Percentiles rank a stretch among this genome's conserved stretches.
Evolutionary conservation across 306 rosid genomes (phyloP).

Genomic region (Luffa acutangula): DNA sequence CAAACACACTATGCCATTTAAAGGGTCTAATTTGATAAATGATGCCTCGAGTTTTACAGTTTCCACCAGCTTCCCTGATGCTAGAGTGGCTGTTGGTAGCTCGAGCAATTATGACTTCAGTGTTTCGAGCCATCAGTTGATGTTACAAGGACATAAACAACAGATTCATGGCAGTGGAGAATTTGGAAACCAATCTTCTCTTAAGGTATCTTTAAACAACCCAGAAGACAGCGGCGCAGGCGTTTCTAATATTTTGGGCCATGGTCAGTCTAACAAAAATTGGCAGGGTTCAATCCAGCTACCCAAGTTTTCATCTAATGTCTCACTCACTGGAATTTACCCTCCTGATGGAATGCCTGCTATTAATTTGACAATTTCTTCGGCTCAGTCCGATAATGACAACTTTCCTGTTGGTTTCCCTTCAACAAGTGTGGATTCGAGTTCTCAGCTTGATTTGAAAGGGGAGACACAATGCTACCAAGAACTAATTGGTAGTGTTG

Average conservation of each 20-base stretch:
- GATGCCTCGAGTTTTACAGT: slow-evolving; percentile 33
- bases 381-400: slow-evolving; percentile 20
- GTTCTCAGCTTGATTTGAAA: slow-evolving; percentile 31
- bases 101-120: slow-evolving; percentile 26
- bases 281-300: slow-evolving; percentile 43
- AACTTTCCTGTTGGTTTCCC: slow-evolving; percentile 32
- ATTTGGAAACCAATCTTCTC: slow-evolving; percentile 30
- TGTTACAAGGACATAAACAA: slow-evolving; percentile 37
- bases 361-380: slow-evolving; percentile 26
- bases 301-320: slow-evolving; percentile 34
- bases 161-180: slow-evolving; percentile 21
- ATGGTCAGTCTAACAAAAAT: slow-evolving; percentile 32
- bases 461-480: slow-evolving; percentile 29
- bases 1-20: slow-evolving; percentile 15
- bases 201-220: slow-evolving; percentile 19
- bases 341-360: slow-evolving; percentile 29
- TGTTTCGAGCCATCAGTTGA: slow-evolving; percentile 26
- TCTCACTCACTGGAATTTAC: slow-evolving; percentile 32
- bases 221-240: slow-evolving; percentile 19
- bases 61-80: slow-evolving; percentile 32
- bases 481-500: slow-evolving; percentile 41
- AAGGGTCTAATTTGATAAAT: slow-evolving; percentile 30
- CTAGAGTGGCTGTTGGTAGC: slow-evolving; percentile 9
- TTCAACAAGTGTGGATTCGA: slow-evolving; percentile 24
- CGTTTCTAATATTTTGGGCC: slow-evolving; percentile 36